Evolutionary conservation across 2,329 filamentous ascomycete species (phyloP).

Genomic region (Colletotrichum shisoi): DNA sequence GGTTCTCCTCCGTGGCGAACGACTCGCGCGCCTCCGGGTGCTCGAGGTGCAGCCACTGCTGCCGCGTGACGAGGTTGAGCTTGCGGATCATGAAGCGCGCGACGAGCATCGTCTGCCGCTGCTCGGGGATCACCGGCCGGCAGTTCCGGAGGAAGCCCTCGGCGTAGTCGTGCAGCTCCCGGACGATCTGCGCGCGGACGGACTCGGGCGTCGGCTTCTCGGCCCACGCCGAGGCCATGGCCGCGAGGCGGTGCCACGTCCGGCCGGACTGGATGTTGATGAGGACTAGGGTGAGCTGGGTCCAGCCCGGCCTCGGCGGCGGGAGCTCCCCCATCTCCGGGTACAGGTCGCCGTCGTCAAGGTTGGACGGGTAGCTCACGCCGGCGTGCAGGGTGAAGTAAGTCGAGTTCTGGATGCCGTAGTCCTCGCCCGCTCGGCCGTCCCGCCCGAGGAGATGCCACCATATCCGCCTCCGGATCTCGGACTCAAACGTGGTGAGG

Average conservation of each 20-base stretch:
- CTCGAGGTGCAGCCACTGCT: conserved; percentile 43
- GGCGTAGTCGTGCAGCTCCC: conserved; percentile 54
- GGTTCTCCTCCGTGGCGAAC: conserved; percentile 46
- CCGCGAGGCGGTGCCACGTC: conserved; percentile 42
- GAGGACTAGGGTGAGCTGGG: conserved; percentile 64
- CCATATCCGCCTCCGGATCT: conserved; percentile 64
- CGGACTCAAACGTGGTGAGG: conserved; percentile 55
- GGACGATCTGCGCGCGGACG: conserved; percentile 53
- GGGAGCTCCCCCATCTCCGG: conserved; percentile 60
- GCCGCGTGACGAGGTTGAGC: conserved; percentile 48
- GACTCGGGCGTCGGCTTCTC: conserved; percentile 42
- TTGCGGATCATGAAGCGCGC: conserved; percentile 47
- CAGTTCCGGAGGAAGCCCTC: conserved; percentile 59
- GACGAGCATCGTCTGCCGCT: conserved; percentile 45
- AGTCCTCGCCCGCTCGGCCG: conserved; percentile 63
- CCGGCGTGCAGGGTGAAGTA: conserved; percentile 50
- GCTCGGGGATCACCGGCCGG: conserved; percentile 61
- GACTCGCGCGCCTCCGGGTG: conserved; percentile 39
- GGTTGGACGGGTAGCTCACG: conserved; percentile 63
- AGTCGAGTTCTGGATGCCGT: conserved; percentile 51
- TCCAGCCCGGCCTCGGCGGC: conserved; percentile 59
- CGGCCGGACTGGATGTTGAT: conserved; percentile 60
- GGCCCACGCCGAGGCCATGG: conserved; percentile 40
- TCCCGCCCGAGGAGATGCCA: conserved; percentile 65
- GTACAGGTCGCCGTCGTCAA: conserved; percentile 62